Conservation (phyloP, 148 eudicot species). For the Rhododendron kiyosumense region DNA sequence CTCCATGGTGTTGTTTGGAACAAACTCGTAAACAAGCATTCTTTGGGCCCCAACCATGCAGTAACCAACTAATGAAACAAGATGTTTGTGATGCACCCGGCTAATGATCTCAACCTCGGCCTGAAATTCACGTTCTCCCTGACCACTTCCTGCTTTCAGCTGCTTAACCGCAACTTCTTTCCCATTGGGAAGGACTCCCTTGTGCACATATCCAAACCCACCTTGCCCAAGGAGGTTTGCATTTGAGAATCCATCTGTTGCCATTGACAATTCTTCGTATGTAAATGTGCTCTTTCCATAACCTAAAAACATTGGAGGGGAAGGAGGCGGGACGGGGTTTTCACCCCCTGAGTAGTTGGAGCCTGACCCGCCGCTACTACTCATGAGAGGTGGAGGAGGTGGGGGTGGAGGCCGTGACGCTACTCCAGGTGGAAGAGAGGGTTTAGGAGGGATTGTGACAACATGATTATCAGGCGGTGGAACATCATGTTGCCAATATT, state of each 20-base stretch:
- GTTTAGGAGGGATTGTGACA: conserved; percentile 35
- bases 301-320: conserved; percentile 73
- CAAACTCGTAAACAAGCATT: conserved; percentile 92
- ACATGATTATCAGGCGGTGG: conserved; percentile 66
- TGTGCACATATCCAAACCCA: conserved; percentile 95
- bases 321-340: conserved; percentile 58
- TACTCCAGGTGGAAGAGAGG: conserved; percentile 49
- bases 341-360: conserved; percentile 68
- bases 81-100: conserved; percentile 98
- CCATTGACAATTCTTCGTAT: conserved; percentile 87
- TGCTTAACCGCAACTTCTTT: conserved; percentile 94
- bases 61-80: conserved; percentile 95
- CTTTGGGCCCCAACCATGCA: conserved; percentile 82
- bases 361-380: conserved; percentile 83
- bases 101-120: conserved; percentile 98
- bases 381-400: conserved; percentile 42
- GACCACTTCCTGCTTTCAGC: conserved; percentile 92
- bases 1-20: conserved; percentile 83
- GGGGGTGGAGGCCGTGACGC: conserved; percentile 54
- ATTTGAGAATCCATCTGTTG: conserved; percentile 78
- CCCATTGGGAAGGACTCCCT: conserved; percentile 88
- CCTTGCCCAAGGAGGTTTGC: conserved; percentile 93
- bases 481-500: conserved; percentile 78
- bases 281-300: conserved; percentile 74
- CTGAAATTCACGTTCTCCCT: conserved; percentile 92